Base-by-base conservation (phyloP, 2,329 filamentous ascomycete species). In the Cytospora chrysosperma region DNA sequence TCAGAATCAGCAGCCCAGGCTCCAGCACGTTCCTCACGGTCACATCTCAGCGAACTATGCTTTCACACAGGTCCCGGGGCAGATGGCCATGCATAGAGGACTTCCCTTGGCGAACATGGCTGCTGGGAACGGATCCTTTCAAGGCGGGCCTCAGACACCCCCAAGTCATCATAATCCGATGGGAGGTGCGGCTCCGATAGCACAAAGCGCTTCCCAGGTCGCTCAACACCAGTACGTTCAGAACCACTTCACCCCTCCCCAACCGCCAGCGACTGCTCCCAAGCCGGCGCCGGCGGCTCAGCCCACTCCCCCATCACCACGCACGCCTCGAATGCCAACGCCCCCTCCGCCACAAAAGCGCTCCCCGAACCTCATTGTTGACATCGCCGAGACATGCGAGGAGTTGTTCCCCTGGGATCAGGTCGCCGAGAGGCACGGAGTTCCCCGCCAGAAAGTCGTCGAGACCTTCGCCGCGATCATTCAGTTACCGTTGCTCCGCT, bases 381-480 rank as follows among this genome's bases (percentile, higher is more conserved):
- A 83, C 68, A 77, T 83, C 26, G 79, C 80, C 4, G 77, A 82
- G 68, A 82, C 80, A 0, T 78, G 78, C 51, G 76, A 81, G 68
- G 74, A 76, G 56, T 71, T 71, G 4, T 81, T 82, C 57, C 81
- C 81, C 4, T 81, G 81, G 57, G 75, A 75, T 4, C 75, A 76
- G 34, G 74, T 83, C 4, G 81, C 81, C 2, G 73, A 75, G 59
- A 75, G 80, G 24, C 80, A 83, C 65, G 73, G 75, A 17, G 71
- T 76, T 15, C 67, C 78, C 0, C 73, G 78, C 10, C 74, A 77
- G 43, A 80, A 77, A 65, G 78, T 83, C 10, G 74, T 75, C 59
- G 80, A 82, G 32, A 75, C 80, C 19, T 82, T 82, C 63, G 74
- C 75, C 0, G 80, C 79, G 56, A 77, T 82, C 58, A 77, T 83